Conservation (phyloP, 345 rosid genomes). For the Rhodomyrtus tomentosa region DNA sequence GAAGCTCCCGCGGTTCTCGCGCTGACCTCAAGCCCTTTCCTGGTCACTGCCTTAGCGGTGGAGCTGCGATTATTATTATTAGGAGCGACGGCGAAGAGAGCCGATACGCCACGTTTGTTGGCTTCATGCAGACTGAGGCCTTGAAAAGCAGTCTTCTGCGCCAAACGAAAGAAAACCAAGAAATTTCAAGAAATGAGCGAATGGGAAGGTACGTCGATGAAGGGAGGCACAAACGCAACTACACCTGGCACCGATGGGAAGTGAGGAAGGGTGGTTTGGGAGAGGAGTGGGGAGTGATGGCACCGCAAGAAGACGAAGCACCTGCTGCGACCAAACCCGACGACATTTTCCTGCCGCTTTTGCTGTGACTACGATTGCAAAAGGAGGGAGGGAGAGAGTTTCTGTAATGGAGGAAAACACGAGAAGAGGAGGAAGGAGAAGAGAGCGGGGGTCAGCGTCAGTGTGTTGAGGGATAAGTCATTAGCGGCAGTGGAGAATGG, state of each 20-base stretch:
- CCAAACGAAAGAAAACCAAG: background rate
- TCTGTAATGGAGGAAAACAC: background rate
- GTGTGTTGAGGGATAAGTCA: background rate
- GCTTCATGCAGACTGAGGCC: conserved; percentile 65
- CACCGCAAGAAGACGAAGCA: conserved; percentile 27
- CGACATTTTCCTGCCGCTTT: conserved; percentile 8
- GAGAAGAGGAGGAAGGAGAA: background rate
- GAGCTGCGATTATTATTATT: conserved; percentile 10
- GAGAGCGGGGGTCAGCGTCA: background rate
- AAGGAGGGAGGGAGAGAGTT: background rate
- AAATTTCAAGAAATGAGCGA: background rate
- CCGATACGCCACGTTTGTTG: conserved; percentile 32
- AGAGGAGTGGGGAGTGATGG: conserved; percentile 4
- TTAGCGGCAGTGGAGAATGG: background rate
- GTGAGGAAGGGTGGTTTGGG: conserved; percentile 3
- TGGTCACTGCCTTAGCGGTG: conserved; percentile 7
- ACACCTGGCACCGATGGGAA: conserved; percentile 13
- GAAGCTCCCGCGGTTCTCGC: conserved; percentile 71
- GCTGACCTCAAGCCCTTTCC: conserved; percentile 29
- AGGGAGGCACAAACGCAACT: background rate
- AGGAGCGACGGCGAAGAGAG: conserved; percentile 21
- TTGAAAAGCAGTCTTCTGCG: conserved; percentile 46
- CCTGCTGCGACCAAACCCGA: conserved; percentile 18
- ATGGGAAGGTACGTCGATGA: background rate
- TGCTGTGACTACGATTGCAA: background rate